Evolutionary conservation across 371 early-diverging fungal species (phyloP), one percentile per base, ranked within the genome.

Genomic region (Rhizopus arrhizus): DNA sequence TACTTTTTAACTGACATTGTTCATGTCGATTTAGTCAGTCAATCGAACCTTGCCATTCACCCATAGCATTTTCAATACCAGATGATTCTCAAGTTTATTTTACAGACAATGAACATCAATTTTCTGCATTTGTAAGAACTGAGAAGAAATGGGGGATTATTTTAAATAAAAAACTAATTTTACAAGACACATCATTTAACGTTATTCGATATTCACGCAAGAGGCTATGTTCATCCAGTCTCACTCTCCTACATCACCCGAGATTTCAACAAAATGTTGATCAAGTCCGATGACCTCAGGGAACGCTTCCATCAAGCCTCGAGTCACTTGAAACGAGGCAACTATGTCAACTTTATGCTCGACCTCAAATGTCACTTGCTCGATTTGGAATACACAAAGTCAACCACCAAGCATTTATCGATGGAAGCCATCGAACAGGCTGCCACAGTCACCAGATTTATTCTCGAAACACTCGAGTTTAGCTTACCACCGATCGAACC

Each of bases 31-130:
- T 61, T 1, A 31, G 45, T 15, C 43, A 50, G 10, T 11, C 41
- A 3, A 22, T 22, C 22, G 22, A 22, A 22, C 22, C 22, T 22
- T 22, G 22, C 22, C 22, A 22, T 22, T 22, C 22, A 22, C 22
- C 22, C 22, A 22, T 22, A 22, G 22, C 56, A 6, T 85, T 83
- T 66, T 75, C 74, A 42, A 81, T 85, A 41, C 85, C 85, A 2
- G 85, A 85, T 55, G 85, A 85, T 58, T 82, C 83, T 22, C 83
- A 85, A 53, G 78, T 85, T 2, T 80, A 85, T 56, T 71, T 81
- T 33, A 77, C 72, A 28, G 85, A 85, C 49, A 60, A 70, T 3
- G 78, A 85, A 35, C 69, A 74, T 32, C 71, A 79, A 38, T 82
- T 78, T 41, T 85, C 73, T 68, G 78, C 82, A 33, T 85, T 82